Conservation (phyloP, 352 stramenopile genomes). For the Pythium scleroteichum region DNA sequence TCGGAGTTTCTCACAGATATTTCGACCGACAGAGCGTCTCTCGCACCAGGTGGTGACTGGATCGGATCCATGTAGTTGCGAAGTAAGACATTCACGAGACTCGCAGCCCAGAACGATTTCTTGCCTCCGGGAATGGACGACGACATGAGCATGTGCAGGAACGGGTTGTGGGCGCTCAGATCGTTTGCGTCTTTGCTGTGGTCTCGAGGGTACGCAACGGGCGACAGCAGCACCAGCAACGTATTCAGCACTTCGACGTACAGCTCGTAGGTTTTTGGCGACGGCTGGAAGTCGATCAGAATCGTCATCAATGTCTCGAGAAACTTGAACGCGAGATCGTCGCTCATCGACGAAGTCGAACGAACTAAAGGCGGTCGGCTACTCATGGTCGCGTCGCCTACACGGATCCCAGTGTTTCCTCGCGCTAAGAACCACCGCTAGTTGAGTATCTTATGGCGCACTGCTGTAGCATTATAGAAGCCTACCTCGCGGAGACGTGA, state of each 20-base stretch:
- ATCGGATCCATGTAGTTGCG: conserved; percentile 62
- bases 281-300: conserved; percentile 62
- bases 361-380: conserved; percentile 7
- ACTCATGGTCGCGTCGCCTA: conserved; percentile 16
- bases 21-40: conserved; percentile 35
- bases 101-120: conserved; percentile 50
- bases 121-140: conserved; percentile 32
- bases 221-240: conserved; percentile 67
- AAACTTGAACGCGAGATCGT: conserved; percentile 68
- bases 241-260: conserved; percentile 79
- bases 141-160: conserved; percentile 67
- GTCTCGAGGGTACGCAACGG: conserved; percentile 62
- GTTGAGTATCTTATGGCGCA: background rate
- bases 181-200: conserved; percentile 48
- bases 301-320: conserved; percentile 60
- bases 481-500: conserved; percentile 35
- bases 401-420: conserved; percentile 34
- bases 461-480: background rate
- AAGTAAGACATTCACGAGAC: conserved; percentile 58
- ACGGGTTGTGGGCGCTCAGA: conserved; percentile 54
- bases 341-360: conserved; percentile 28
- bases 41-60: conserved; percentile 33
- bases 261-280: conserved; percentile 63
- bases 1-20: conserved; percentile 46
- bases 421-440: conserved; percentile 21